Evolutionary conservation across 179 eudicot species (phyloP).

Genomic region (Patellifolia procumbens): DNA sequence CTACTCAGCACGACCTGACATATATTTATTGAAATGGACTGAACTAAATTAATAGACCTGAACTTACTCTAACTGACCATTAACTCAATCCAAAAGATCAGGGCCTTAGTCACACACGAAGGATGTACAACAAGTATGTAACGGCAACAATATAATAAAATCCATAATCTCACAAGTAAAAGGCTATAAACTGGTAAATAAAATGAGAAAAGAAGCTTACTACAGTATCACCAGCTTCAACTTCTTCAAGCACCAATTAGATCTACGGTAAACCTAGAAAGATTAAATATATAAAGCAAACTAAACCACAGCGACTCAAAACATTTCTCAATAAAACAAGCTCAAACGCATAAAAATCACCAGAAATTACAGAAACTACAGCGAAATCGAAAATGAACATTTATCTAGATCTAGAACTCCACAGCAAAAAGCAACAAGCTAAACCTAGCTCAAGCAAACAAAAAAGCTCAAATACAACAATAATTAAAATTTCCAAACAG

Average conservation of each 20-base stretch:
- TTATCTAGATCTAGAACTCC: slow-evolving; percentile 25
- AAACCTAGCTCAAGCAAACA: slow-evolving; percentile 12
- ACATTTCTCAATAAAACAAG: slow-evolving; percentile 10
- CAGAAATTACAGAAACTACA: background rate
- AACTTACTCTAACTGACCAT: no score
- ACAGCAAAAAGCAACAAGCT: slow-evolving; percentile 13
- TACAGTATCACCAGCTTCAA: slow-evolving; percentile 23
- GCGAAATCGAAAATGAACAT: background rate
- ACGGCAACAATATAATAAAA: background rate
- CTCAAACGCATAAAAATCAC: background rate
- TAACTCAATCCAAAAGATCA: no score
- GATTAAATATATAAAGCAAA: slow-evolving; percentile 2
- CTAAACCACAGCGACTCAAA: slow-evolving; percentile 8
- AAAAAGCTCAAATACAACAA: background rate
- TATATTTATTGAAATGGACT: no score
- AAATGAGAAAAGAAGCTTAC: slow-evolving; percentile 26
- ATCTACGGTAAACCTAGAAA: slow-evolving; percentile 34
- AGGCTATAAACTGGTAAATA: background rate
- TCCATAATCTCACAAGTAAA: background rate
- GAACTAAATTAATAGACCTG: no score
- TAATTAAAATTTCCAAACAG: background rate
- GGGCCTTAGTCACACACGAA: no score
- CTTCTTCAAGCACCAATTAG: slow-evolving; percentile 28
- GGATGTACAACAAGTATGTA: no score
- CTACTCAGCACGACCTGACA: no score